A percentile compares a stretch with the other conserved stretches of the same genome.
These are phyloP conservation scores for Leccinum disarticulatum DNA, from an alignment of 768 basidiomycete species.

Conservation along the genomic window DNA sequence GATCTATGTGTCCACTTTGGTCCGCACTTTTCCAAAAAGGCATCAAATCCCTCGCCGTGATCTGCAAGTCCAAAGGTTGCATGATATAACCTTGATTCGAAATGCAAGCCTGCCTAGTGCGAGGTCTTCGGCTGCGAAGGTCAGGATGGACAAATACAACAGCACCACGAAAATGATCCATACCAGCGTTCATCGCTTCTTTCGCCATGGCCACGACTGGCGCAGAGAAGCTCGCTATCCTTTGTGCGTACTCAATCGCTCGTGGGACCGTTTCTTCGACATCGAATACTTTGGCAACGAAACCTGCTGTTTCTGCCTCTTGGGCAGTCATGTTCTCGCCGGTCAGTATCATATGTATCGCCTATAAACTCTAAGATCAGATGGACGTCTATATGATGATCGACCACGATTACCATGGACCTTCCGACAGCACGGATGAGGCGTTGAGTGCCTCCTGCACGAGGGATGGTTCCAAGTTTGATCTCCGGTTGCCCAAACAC, in stretches of 20 bases:
- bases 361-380: slow-evolving; percentile 24
- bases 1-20: slow-evolving; percentile 44
- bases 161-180: not conserved
- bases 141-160: not conserved
- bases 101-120: slow-evolving; percentile 45
- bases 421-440: slow-evolving; percentile 85
- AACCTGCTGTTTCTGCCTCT: slow-evolving; percentile 46
- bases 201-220: slow-evolving; percentile 42
- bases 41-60: slow-evolving; percentile 47
- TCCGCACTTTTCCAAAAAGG: slow-evolving; percentile 47
- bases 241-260: slow-evolving; percentile 41
- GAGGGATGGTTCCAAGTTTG: slow-evolving; percentile 91
- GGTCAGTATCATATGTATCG: slow-evolving; percentile 58
- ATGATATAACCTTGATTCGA: slow-evolving; percentile 52
- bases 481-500: slow-evolving; percentile 96
- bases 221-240: slow-evolving; percentile 34
- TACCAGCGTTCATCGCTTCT: slow-evolving; percentile 51
- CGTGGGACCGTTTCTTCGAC: slow-evolving; percentile 40
- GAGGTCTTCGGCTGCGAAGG: slow-evolving; percentile 43
- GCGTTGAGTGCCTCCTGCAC: slow-evolving; percentile 91
- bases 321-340: slow-evolving; percentile 46
- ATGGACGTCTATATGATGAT: not conserved
- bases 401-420: slow-evolving; percentile 39
- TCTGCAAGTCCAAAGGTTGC: slow-evolving; percentile 49
- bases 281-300: slow-evolving; percentile 46